Evolutionary conservation across 2,329 filamentous ascomycete genomes (phyloP).

Genomic region (Ampelomyces quisqualis): DNA sequence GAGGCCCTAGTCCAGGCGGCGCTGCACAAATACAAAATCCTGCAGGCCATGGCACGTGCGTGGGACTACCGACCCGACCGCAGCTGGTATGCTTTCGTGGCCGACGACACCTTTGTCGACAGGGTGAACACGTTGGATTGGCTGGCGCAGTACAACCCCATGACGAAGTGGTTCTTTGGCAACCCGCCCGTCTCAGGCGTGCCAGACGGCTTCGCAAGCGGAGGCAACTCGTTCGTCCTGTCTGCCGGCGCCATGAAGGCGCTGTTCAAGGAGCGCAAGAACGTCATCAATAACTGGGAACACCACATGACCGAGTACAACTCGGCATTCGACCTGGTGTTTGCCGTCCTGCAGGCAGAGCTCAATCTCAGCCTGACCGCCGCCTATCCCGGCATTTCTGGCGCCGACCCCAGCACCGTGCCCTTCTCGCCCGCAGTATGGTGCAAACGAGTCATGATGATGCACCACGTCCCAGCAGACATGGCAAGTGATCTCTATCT

Average conservation of each 20-base stretch:
- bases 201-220: slow-evolving; percentile 53
- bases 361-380: slow-evolving; percentile 49
- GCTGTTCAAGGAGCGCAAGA: slow-evolving; percentile 43
- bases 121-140: slow-evolving; percentile 57
- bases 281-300: slow-evolving; percentile 48
- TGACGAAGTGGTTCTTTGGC: slow-evolving; percentile 55
- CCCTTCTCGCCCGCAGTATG: slow-evolving; percentile 51
- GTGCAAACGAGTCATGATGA: slow-evolving; percentile 31
- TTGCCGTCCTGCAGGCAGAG: slow-evolving; percentile 49
- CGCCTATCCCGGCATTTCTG: slow-evolving; percentile 48
- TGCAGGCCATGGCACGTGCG: slow-evolving; percentile 41
- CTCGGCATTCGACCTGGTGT: slow-evolving; percentile 55
- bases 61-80: slow-evolving; percentile 47
- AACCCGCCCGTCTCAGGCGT: slow-evolving; percentile 37
- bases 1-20: slow-evolving; percentile 20
- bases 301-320: slow-evolving; percentile 50
- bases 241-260: slow-evolving; percentile 53
- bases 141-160: slow-evolving; percentile 53
- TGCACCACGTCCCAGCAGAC: slow-evolving; percentile 50
- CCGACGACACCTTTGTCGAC: slow-evolving; percentile 59
- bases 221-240: slow-evolving; percentile 56
- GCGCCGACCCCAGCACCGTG: slow-evolving; percentile 33
- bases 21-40: slow-evolving; percentile 45
- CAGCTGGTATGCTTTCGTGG: slow-evolving; percentile 62
- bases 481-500: slow-evolving; percentile 49